phyloP scores from a whole-genome alignment of 140 eudicot species.

The Senecio squalidus region DNA sequence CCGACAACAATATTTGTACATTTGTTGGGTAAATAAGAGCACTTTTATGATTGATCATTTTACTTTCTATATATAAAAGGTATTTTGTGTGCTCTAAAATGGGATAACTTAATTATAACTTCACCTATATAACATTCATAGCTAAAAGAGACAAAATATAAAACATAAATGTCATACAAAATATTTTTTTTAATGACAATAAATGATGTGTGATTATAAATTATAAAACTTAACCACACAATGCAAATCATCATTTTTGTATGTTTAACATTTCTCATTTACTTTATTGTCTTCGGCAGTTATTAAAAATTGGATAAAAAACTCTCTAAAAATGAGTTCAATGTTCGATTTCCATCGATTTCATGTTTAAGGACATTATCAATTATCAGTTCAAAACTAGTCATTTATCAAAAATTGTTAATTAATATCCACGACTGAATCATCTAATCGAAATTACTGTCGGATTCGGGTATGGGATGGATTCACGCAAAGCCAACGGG shows the following conservation, averaged over 20 bases:
- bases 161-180: background rate
- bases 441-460: no score
- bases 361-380: no score
- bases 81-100: conserved; percentile 14
- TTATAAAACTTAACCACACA: background rate
- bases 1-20: conserved; percentile 20
- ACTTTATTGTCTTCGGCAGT: no score
- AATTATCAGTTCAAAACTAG: no score
- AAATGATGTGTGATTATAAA: background rate
- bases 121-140: background rate
- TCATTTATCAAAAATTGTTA: no score
- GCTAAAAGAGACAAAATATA: background rate
- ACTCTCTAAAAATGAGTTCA: no score
- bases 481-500: conserved; percentile 16
- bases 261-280: no score
- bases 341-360: no score
- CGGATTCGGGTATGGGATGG: no score
- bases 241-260: no score
- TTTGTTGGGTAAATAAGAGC: conserved; percentile 7
- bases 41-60: conserved; percentile 9
- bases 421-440: background rate
- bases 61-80: conserved; percentile 8
- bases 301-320: no score
- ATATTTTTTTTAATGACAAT: background rate
- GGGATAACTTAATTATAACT: background rate